Evolutionary conservation across 768 basidiomycete species (phyloP).

Genomic region (Suillus paluster): DNA sequence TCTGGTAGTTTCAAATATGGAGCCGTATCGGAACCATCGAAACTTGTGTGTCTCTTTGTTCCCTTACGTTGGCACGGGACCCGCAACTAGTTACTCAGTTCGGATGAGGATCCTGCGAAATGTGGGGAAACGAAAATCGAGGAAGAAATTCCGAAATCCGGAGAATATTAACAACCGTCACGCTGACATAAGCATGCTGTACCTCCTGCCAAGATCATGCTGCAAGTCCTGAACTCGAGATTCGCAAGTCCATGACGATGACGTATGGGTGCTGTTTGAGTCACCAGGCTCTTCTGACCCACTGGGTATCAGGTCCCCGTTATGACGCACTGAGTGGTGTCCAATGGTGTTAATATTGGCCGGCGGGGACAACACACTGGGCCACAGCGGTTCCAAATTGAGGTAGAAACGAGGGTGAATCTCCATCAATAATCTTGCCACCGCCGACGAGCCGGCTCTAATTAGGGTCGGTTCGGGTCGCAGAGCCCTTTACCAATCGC

Average conservation of each 20-base stretch:
- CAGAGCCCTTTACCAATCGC: neutral
- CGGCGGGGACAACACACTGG: too few relatives aligned
- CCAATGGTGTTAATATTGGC: neutral
- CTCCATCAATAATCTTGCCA: neutral
- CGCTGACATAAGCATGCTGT: neutral
- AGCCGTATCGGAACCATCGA: neutral
- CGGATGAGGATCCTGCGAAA: constrained; percentile 1
- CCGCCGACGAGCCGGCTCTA: too few relatives aligned
- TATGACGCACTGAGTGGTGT: neutral
- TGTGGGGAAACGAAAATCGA: constrained; percentile 8
- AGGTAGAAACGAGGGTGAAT: neutral
- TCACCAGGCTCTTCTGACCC: too few relatives aligned
- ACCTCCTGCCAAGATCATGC: neutral
- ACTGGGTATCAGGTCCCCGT: neutral
- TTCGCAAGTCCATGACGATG: too few relatives aligned
- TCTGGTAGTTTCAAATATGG: neutral
- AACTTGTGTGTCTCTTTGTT: neutral
- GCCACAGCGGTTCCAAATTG: neutral
- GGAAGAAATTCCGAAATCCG: neutral
- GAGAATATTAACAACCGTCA: neutral
- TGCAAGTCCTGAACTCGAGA: neutral
- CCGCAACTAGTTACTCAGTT: neutral
- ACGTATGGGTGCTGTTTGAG: neutral
- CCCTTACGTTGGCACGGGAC: constrained; percentile 4
- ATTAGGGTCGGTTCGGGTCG: neutral